Evolutionary conservation across 2,329 filamentous ascomycete genomes (phyloP).

Genomic region (Colletotrichum orchidophilum): DNA sequence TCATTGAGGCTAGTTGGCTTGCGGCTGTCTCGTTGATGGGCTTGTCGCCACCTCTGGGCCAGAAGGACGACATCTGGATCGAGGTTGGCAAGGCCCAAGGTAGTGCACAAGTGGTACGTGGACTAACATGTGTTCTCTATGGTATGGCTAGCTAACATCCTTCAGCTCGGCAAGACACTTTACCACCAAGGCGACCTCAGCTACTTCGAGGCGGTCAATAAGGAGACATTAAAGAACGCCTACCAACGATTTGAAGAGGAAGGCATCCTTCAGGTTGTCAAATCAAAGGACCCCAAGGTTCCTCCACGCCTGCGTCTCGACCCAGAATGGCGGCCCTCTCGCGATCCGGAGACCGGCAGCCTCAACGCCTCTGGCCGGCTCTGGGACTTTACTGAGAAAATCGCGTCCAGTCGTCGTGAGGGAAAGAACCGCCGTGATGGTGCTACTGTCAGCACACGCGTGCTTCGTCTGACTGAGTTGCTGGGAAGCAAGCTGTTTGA

Average conservation of each 20-base stretch:
- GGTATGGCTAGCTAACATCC: conserved; percentile 32
- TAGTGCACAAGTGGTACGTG: conserved; percentile 78
- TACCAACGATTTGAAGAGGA: conserved; percentile 91
- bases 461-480: conserved; percentile 79
- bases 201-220: conserved; percentile 98
- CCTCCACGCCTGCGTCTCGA: conserved; percentile 74
- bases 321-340: conserved; percentile 76
- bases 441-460: conserved; percentile 84
- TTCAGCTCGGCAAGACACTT: conserved; percentile 88
- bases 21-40: conserved; percentile 89
- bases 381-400: conserved; percentile 92
- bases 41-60: conserved; percentile 74
- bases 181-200: conserved; percentile 97
- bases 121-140: not conserved
- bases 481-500: conserved; percentile 78
- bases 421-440: conserved; percentile 97
- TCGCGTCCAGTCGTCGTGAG: conserved; percentile 83
- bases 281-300: conserved; percentile 71
- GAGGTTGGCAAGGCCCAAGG: conserved; percentile 81
- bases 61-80: conserved; percentile 78
- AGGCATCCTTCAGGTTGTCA: conserved; percentile 81
- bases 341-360: conserved; percentile 68
- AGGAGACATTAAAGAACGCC: conserved; percentile 94
- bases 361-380: conserved; percentile 78
- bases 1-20: conserved; percentile 94